phyloP scores from a whole-genome alignment of 495 filamentous ascomycete genomes.

The Xylaria castorea region DNA sequence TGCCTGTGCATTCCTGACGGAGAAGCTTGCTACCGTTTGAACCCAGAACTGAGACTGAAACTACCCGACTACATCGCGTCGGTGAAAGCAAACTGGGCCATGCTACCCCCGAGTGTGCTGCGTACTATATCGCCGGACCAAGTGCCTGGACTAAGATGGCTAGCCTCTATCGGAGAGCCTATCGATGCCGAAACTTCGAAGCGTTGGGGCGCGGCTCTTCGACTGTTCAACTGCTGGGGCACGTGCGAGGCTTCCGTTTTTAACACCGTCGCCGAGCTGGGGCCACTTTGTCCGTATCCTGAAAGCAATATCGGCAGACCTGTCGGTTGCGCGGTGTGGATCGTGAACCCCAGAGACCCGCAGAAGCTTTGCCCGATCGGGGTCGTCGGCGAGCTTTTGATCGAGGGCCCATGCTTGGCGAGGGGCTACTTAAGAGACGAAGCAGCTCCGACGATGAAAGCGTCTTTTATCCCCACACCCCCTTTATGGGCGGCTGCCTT shows the following conservation, averaged over 20 bases:
- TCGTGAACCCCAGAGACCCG: conserved; percentile 41
- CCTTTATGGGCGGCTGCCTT: conserved; percentile 53
- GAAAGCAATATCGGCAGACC: conserved; percentile 46
- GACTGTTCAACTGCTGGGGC: conserved; percentile 41
- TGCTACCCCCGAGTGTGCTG: conserved; percentile 51
- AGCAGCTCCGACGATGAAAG: conserved; percentile 51
- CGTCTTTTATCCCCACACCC: conserved; percentile 49
- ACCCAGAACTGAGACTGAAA: conserved; percentile 30
- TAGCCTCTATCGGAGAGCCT: conserved; percentile 41
- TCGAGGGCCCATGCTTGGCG: conserved; percentile 56
- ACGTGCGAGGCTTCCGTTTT: conserved; percentile 38
- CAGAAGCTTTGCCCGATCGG: conserved; percentile 50
- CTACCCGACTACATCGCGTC: conserved; percentile 39
- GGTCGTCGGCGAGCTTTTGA: conserved; percentile 53
- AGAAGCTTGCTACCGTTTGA: conserved; percentile 23
- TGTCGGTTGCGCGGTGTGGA: conserved; percentile 43
- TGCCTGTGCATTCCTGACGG: conserved; percentile 45
- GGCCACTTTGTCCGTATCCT: conserved; percentile 40
- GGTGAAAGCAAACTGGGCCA: conserved; percentile 36
- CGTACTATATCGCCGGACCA: conserved; percentile 33
- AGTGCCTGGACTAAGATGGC: conserved; percentile 33
- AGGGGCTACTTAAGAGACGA: conserved; percentile 62
- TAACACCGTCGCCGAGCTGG: conserved; percentile 35
- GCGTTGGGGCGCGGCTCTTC: conserved; percentile 38
- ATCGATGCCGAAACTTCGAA: conserved; percentile 33